phyloP scores from a whole-genome alignment of 768 basidiomycete species.

The Leucosporidium yakuticum region DNA sequence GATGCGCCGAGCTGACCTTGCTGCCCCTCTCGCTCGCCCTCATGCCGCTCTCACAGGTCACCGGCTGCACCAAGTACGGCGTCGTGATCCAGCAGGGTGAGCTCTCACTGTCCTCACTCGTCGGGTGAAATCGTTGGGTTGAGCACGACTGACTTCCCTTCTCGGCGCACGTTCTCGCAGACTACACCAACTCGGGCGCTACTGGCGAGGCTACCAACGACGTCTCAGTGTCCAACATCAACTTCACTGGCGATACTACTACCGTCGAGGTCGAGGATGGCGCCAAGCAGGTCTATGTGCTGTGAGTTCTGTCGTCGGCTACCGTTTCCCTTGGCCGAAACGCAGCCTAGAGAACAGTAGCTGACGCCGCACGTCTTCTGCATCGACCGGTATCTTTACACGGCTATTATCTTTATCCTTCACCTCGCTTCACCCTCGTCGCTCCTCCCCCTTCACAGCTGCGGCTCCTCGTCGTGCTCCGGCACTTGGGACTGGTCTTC shows the following conservation, averaged over 20 bases:
- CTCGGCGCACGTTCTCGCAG: slow-evolving; percentile 37
- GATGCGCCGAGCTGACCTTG: no score
- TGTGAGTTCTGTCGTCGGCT: no score
- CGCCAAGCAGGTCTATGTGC: slow-evolving; percentile 45
- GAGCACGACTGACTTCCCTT: background rate
- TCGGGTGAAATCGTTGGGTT: background rate
- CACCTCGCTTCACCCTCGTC: background rate
- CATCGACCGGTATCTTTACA: no score
- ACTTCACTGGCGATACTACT: slow-evolving; percentile 49
- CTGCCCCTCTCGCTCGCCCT: no score
- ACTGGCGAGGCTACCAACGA: slow-evolving; percentile 56
- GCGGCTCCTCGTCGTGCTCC: background rate
- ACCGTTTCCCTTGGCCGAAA: no score
- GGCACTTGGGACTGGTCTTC: background rate
- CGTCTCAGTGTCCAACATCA: slow-evolving; percentile 55
- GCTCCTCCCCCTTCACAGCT: no score
- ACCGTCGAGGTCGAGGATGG: slow-evolving; percentile 49
- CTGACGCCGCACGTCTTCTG: no score
- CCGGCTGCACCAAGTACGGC: slow-evolving; percentile 46
- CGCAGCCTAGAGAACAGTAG: no score
- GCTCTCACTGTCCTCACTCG: no score
- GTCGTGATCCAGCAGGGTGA: slow-evolving; percentile 55
- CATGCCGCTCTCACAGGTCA: background rate
- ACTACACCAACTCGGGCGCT: slow-evolving; percentile 47
- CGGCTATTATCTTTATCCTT: background rate